Base-by-base conservation (phyloP, 1,139 yeast genomes). In the Lodderomyces margitis region DNA sequence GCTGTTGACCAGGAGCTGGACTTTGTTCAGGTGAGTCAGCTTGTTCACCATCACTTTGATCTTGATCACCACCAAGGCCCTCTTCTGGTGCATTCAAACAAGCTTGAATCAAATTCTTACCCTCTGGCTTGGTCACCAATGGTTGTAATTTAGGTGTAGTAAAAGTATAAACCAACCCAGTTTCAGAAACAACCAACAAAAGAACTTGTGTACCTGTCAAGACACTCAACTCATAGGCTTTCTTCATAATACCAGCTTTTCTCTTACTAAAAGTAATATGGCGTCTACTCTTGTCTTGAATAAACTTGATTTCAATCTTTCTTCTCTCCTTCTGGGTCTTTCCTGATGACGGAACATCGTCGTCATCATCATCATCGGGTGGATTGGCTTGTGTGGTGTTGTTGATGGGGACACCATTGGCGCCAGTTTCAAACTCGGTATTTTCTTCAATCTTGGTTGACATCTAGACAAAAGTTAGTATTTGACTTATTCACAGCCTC, bases 91-190 rank as follows among this genome's bases (percentile, higher is more conserved):
- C 97, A 62, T 92, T 92, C 57, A 92, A 74, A 64, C 98, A 92
- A 11, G 97, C 96, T 71, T 92, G 98, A 59, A 92, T 92, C 58
- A 92, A 77, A 64, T 89, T 89, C 66, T 92, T 91, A 52, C 98
- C 98, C 68, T 92, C 98, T 36, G 95, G 84, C 65, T 92, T 91
- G 28, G 98, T 92, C 43, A 92, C 98, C 55, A 92, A 78, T 11
- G 98, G 98, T 66, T 94, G 98, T 58, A 92, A 80, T 65, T 92
- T 92, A 44, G 98, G 98, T 7, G 98, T 94, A 41, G 98, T 91
- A 64, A 92, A 92, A n/a, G 98, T 92, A 66, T 92, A 94, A 47
- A 92, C 98, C 50, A 92, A 80, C 6, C 98, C 98, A 16, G 98
- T 92, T 66, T 92, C 98, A 41, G 95, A 85, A 33, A 92, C 98